Evolutionary conservation across 805 yeast genomes (phyloP), one percentile per base, ranked within the genome.

Genomic region (Scheffersomyces stipitis): DNA sequence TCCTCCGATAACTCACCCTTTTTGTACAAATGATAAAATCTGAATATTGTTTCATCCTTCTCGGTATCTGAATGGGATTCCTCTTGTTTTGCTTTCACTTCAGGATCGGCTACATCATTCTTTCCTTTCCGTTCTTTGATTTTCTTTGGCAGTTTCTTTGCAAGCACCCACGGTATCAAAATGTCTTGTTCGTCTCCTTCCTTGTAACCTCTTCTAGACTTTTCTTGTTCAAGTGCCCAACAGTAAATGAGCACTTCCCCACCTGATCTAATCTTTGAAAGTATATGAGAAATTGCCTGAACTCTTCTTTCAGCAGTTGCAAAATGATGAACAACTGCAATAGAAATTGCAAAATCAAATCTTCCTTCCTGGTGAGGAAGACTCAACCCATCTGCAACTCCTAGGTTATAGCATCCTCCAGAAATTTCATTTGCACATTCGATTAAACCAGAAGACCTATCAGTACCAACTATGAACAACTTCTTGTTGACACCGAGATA

Each of bases 301-400:
- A 86, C 58, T 35, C 99, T 71, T 54, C 99, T 73, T 43, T 80
- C 83, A 14, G 75, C 76, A 0, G 95, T 87, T n/a, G 95, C 77
- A 65, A 93, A 89, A 58, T 93, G 99, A 54, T 93, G 99, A 13
- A 93, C 81, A 16, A 93, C 99, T 0, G 98, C 98, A 31, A 93
- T 90, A 7, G 95, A 83, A 18, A 93, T 85, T 1, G 96, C 98
- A 69, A 93, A 93, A 52, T 91, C 93, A 51, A 69, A 65, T n/a
- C 54, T 49, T 27, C 45, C 38, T 26, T 57, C 45, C 5, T 56
- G 56, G 46, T 69, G 74, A 20, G 75, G 75, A 28, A 66, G 67
- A 51, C 36, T 56, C 41, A 93, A 64, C 3, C 95, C 96, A 64
- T 93, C 99, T 3, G 95, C 85, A 1, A 88, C 80, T 40, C 83